Evolutionary conservation across 306 rosid species (phyloP), one percentile per base, ranked within the genome.

Genomic region (Urtica urens): DNA sequence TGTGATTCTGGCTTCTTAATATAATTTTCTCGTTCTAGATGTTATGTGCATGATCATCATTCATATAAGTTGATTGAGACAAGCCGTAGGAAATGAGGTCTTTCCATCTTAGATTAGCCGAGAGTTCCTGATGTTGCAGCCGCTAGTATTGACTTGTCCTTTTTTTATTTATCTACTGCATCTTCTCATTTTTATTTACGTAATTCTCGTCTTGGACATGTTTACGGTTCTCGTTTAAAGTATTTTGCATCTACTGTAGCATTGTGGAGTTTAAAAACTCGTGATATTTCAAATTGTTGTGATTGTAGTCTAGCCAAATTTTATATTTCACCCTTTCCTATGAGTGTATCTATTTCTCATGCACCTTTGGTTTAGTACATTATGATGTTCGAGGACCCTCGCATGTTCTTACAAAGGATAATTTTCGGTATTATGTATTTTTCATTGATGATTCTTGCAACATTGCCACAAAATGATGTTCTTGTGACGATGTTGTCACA

Each of bases 131-230:
- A 21, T 21, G 8, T 21, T 46, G 51, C 6, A 18, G 28, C 51
- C 23, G 1, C 1, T 22, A 19, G 31, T 49, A 6, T 49, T 6
- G 2, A 49, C 2, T 6, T 49, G 14, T 49, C 23, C 2, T 27
- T 12, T 25, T 49, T 27, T 49, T 13, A 1, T 12, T n/a, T 49
- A 23, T 4, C 4, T 49, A 6, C 6, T 14, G 26, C 23, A 0
- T 49, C 38, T 28, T 29, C 23, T 17, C n/a, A 25, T 49, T 28
- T 49, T 46, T 23, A 23, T 45, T 23, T 45, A 45, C 24, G 50
- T 27, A 15, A 45, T 44, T 44, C 49, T 44, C 28, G 12, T 44
- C 9, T n/a, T 13, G 19, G 19, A 3, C 23, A 39, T 39, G 1
- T 39, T 39, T 39, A 7, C 0, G 45, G 19, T 0, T 39, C 45